Evolutionary conservation across 2,329 filamentous ascomycete species (phyloP).

Genomic region (Beauveria scarabaeidicola): DNA sequence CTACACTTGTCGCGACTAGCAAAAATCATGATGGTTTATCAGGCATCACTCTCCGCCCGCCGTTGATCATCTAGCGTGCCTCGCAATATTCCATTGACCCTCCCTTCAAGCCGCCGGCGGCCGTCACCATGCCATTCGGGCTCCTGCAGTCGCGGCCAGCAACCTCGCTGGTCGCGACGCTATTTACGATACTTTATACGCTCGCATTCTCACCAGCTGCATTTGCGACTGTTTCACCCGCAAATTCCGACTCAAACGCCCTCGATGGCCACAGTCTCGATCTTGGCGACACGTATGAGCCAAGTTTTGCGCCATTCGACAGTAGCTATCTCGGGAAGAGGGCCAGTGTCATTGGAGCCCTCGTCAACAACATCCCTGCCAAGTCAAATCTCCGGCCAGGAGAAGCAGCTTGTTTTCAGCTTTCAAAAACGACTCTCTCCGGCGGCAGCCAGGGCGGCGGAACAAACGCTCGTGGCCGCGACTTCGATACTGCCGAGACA

Average conservation of each 20-base stretch:
- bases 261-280: constrained; percentile 11
- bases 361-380: constrained; percentile 56
- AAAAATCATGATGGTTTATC: background rate
- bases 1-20: background rate
- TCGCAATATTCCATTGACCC: background rate
- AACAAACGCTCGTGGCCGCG: constrained; percentile 12
- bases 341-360: constrained; percentile 38
- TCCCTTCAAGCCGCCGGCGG: background rate
- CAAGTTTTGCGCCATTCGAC: constrained; percentile 53
- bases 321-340: constrained; percentile 55
- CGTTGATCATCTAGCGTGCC: background rate
- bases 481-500: constrained; percentile 14
- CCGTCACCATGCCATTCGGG: constrained; percentile 48
- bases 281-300: constrained; percentile 39
- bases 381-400: constrained; percentile 55
- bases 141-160: constrained; percentile 64
- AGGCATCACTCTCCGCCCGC: background rate
- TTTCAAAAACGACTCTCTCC: constrained; percentile 22
- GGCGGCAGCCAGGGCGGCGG: constrained; percentile 8
- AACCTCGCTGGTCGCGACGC: constrained; percentile 54
- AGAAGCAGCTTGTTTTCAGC: constrained; percentile 39
- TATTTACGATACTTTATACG: constrained; percentile 52
- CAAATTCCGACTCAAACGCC: background rate
- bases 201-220: constrained; percentile 51
- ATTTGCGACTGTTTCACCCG: constrained; percentile 47